A percentile compares a stretch with the other conserved stretches of the same genome.
These are phyloP conservation scores for Parachaetomium inaequale DNA, from an alignment of 495 filamentous ascomycete genomes.

Conservation along the genomic window DNA sequence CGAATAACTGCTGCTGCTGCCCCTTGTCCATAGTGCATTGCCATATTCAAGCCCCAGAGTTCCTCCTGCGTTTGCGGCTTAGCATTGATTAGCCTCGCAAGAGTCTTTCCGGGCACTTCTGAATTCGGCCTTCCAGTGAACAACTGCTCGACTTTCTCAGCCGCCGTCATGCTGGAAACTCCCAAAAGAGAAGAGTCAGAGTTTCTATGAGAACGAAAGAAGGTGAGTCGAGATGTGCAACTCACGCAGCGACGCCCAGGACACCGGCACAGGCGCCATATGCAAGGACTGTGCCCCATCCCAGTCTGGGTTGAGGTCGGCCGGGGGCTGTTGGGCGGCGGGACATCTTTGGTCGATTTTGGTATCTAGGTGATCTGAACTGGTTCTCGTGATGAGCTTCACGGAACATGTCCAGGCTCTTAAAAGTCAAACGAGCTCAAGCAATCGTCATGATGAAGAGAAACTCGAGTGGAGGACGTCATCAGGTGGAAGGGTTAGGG, in stretches of 20 bases:
- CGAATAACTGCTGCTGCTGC: conserved; percentile 23
- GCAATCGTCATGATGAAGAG: too few relatives aligned
- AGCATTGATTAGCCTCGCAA: conserved; percentile 9
- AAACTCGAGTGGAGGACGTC: too few relatives aligned
- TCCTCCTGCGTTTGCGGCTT: conserved; percentile 3
- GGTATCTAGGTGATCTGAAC: too few relatives aligned
- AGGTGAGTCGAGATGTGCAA: not conserved
- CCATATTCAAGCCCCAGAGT: conserved; percentile 19
- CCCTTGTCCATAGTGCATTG: conserved; percentile 29
- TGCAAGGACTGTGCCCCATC: conserved; percentile 6
- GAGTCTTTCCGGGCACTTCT: conserved; percentile 16
- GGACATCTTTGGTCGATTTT: too few relatives aligned
- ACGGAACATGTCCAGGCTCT: too few relatives aligned
- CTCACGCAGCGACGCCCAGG: conserved; percentile 17
- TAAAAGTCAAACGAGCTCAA: too few relatives aligned
- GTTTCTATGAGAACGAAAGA: conserved; percentile 20
- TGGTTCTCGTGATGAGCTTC: too few relatives aligned
- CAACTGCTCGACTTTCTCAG: conserved; percentile 19
- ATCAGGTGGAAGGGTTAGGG: too few relatives aligned
- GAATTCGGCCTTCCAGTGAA: conserved; percentile 16
- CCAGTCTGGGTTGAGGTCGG: conserved; percentile 1
- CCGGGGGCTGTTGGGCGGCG: conserved; percentile 6
- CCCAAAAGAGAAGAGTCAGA: conserved; percentile 27
- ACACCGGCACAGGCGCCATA: conserved; percentile 17
- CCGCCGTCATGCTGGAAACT: conserved; percentile 19